Evolutionary conservation across 108 stramenopile species (phyloP), one percentile per base, ranked within the genome.

Genomic region (Pseudonitzschia delicatissima): DNA sequence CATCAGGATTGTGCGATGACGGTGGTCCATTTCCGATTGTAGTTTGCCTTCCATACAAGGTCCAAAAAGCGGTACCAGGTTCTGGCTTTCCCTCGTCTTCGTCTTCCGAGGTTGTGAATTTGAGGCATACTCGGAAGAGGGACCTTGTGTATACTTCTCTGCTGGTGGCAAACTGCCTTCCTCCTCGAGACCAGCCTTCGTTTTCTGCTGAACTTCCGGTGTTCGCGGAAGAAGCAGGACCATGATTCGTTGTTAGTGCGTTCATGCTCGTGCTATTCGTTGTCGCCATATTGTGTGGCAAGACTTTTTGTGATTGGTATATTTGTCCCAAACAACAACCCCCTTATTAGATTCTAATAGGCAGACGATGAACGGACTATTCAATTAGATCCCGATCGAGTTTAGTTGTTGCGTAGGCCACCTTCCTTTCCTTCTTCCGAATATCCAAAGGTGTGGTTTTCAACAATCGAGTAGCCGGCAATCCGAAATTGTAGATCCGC

Each of bases 1-100:
- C 83, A 64, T 93, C 92, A n/a, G 92, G 87, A 23, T 75, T 66
- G 25, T 68, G 69, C 9, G 92, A 87, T 21, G 78, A 74, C 2
- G 87, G 84, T 4, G 80, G 89, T 25, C 87, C 92, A 61, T 93
- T 93, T 35, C 92, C 92, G 49, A 93, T 93, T 12, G 89, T 87
- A n/a, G 89, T 89, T 17, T 72, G 77, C 62, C 82, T 76, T 27
- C 92, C 89, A 51, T 81, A 89, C n/a, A 87, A 59, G 0, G 92
- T 91, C 92, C 92, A 93, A 49, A 84, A 93, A 26, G 92, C 87
- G 53, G 92, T 93, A 26, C 86, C 89, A 5, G 92, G 89, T 75
- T 93, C 92, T n/a, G 86, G 88, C 67, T 93, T 93, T 23, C 92
- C 92, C 71, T 93, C 92, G 51, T 93, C 92, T 52, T 93, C 92